A percentile compares a stretch with the other conserved stretches of the same genome.
Evolutionary conservation across 768 basidiomycete species (phyloP).

Genomic region (Collybia mongolica): DNA sequence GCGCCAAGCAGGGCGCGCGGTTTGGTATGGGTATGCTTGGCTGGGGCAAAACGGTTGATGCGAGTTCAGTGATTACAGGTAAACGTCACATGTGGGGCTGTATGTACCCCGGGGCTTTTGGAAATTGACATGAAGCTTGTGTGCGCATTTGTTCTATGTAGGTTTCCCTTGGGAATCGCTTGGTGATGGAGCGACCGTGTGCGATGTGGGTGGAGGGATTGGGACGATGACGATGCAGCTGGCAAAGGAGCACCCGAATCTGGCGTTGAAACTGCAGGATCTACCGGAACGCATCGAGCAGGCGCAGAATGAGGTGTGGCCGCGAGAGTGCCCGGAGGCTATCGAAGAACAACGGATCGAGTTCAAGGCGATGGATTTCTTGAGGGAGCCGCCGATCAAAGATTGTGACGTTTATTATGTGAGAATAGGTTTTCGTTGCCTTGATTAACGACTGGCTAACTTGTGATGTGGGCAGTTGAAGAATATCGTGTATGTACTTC

Average conservation of each 20-base stretch:
- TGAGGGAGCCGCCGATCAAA: constrained; percentile 30
- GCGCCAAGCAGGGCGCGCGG: constrained; percentile 16
- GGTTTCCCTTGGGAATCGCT: constrained; percentile 35
- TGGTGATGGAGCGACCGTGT: constrained; percentile 24
- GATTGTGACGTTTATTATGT: constrained; percentile 42
- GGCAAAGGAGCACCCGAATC: constrained; percentile 27
- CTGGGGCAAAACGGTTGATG: constrained; percentile 23
- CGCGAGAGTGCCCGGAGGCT: constrained; percentile 28
- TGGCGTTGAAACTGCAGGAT: constrained; percentile 39
- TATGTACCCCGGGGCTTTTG: too few relatives aligned
- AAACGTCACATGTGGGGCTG: neutral
- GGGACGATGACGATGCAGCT: constrained; percentile 33
- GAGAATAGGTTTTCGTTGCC: constrained; percentile 7
- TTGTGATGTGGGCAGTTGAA: constrained; percentile 23
- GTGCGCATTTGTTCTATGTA: constrained; percentile 7
- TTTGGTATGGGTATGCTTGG: constrained; percentile 31
- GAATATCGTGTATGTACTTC: constrained; percentile 29
- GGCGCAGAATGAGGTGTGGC: constrained; percentile 32
- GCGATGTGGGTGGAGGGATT: constrained; percentile 39
- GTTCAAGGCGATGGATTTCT: constrained; percentile 38
- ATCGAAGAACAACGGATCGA: constrained; percentile 31
- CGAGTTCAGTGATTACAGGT: constrained; percentile 21
- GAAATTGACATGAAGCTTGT: too few relatives aligned
- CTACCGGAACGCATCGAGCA: constrained; percentile 26
- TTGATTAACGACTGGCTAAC: neutral